These are phyloP conservation scores for Penicillium sp. DNA, from an alignment of 2,329 filamentous ascomycete species.

Conservation along the genomic window DNA sequence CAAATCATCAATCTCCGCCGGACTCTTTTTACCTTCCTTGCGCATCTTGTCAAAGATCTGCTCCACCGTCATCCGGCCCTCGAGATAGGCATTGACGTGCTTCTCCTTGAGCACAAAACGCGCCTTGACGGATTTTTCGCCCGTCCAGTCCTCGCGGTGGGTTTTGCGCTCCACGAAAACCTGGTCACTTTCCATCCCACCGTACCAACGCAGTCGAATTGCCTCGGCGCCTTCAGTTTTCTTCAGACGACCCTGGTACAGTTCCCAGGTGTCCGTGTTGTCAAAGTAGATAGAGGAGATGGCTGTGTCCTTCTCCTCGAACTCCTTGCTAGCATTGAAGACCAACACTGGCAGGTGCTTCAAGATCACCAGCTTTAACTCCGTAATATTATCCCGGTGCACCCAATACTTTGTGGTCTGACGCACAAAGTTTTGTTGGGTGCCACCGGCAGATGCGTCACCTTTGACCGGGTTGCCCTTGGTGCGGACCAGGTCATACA, in stretches of 20 bases:
- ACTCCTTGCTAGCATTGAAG: conserved; percentile 96
- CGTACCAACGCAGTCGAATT: conserved; percentile 95
- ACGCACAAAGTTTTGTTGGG: conserved; percentile 91
- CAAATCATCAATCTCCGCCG: conserved; percentile 84
- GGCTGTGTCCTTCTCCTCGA: conserved; percentile 82
- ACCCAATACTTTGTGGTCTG: conserved; percentile 99
- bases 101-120: conserved; percentile 96
- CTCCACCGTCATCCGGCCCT: conserved; percentile 77
- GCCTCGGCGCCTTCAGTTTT: conserved; percentile 98
- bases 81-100: conserved; percentile 87
- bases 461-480: conserved; percentile 89
- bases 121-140: conserved; percentile 97
- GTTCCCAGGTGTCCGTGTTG: conserved; percentile 87
- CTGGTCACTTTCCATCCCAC: conserved; percentile 89
- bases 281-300: conserved; percentile 99
- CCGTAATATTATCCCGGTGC: conserved; percentile 95
- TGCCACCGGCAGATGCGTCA: conserved; percentile 84
- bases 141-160: conserved; percentile 97
- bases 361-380: conserved; percentile 94
- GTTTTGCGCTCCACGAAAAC: conserved; percentile 98
- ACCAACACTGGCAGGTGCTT: conserved; percentile 97
- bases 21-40: conserved; percentile 89
- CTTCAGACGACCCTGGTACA: conserved; percentile 91
- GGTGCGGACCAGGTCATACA: conserved; percentile 92
- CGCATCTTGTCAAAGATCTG: conserved; percentile 95